Conservation (phyloP, 2,329 filamentous ascomycete species). For the Fusarium buharicum region DNA sequence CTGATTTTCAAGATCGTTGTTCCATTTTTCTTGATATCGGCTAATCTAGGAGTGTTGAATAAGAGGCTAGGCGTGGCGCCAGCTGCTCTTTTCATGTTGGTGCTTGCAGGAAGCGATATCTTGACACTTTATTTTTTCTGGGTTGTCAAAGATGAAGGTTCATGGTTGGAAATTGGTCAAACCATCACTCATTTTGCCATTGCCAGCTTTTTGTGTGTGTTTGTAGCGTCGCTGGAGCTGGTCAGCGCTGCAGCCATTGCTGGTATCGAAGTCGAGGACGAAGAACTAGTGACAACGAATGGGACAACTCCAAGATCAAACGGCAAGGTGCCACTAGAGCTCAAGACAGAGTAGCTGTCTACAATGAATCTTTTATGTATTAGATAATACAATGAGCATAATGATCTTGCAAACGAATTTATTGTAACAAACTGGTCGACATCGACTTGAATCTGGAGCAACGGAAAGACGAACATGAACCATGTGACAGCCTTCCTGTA, state of each 20-base stretch:
- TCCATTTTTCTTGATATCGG: slow-evolving; percentile 90
- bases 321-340: slow-evolving; percentile 20
- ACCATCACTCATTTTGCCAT: slow-evolving; percentile 97
- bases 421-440: not conserved
- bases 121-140: slow-evolving; percentile 97
- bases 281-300: slow-evolving; percentile 8
- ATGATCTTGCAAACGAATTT: not conserved
- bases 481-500: slow-evolving; percentile 25
- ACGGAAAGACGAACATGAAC: not conserved
- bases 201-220: slow-evolving; percentile 87
- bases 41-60: slow-evolving; percentile 94
- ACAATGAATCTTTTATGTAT: not conserved
- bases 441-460: too few species aligned
- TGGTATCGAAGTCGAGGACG: slow-evolving; percentile 74
- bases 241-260: slow-evolving; percentile 85
- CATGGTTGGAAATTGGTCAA: slow-evolving; percentile 96
- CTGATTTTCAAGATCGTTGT: slow-evolving; percentile 91
- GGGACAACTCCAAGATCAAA: slow-evolving; percentile 23
- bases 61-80: slow-evolving; percentile 84
- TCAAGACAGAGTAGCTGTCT: slow-evolving; percentile 12
- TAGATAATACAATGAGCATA: slow-evolving; percentile 4
- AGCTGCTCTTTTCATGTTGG: slow-evolving; percentile 90
- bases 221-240: slow-evolving; percentile 87
- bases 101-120: slow-evolving; percentile 90
- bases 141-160: slow-evolving; percentile 95